Percentiles rank a stretch among this genome's conserved stretches.
Conservation (phyloP, 2,329 filamentous ascomycete species). For the Periconia macrospinosa region DNA sequence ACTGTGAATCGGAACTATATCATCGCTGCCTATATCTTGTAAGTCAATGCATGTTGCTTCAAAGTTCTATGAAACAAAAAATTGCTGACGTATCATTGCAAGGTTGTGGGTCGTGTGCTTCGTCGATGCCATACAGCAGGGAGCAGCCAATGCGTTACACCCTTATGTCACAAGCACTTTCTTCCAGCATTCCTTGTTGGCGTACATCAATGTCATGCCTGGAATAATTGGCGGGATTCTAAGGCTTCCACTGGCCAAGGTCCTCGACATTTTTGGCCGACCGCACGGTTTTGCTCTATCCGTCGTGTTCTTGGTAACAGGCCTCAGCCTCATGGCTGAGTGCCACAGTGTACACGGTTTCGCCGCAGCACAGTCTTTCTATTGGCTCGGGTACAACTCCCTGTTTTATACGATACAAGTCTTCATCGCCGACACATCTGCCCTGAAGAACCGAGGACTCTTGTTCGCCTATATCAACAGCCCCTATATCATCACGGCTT, state of each 20-base stretch:
- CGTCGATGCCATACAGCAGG: slow-evolving; percentile 48
- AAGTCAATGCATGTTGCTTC: neutral
- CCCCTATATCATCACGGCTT: slow-evolving; percentile 20
- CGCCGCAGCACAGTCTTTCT: slow-evolving; percentile 62
- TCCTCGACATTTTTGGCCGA: slow-evolving; percentile 43
- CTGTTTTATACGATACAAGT: slow-evolving; percentile 58
- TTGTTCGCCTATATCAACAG: slow-evolving; percentile 53
- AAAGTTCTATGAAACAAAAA: neutral
- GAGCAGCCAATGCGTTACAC: slow-evolving; percentile 38
- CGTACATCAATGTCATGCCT: slow-evolving; percentile 36
- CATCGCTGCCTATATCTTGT: slow-evolving; percentile 39
- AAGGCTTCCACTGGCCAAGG: slow-evolving; percentile 41
- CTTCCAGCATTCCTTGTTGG: slow-evolving; percentile 30
- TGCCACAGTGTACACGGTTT: slow-evolving; percentile 62
- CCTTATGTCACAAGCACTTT: slow-evolving; percentile 43
- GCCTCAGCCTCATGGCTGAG: slow-evolving; percentile 66
- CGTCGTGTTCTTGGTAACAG: slow-evolving; percentile 17
- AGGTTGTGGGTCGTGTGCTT: slow-evolving; percentile 50
- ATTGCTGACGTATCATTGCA: neutral
- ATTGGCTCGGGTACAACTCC: neutral
- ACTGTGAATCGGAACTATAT: slow-evolving; percentile 47
- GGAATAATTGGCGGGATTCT: slow-evolving; percentile 36
- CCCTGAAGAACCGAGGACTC: slow-evolving; percentile 64
- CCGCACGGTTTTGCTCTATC: slow-evolving; percentile 36
- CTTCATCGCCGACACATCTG: slow-evolving; percentile 68